Evolutionary conservation across 441 rosid genomes (phyloP).

Genomic region (Jatropha podagrica): DNA sequence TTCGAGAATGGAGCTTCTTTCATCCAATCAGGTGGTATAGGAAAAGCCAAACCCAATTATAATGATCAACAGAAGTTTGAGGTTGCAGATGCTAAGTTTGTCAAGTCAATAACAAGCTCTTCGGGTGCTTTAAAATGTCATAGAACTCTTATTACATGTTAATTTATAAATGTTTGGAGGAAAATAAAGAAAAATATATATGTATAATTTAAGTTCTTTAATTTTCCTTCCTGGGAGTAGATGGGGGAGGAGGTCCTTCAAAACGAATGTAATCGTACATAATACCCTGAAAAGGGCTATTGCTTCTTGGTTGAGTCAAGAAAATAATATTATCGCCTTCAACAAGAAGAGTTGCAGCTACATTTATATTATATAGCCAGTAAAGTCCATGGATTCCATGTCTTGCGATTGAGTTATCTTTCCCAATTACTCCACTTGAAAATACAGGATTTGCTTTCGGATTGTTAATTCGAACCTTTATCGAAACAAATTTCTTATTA

Average conservation of each 20-base stretch:
- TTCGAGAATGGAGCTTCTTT: constrained; percentile 75
- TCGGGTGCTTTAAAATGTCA: constrained; percentile 45
- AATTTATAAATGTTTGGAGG: neutral
- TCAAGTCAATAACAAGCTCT: constrained; percentile 40
- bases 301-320: constrained; percentile 56
- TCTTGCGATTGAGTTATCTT: constrained; percentile 86
- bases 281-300: constrained; percentile 61
- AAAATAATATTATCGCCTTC: constrained; percentile 69
- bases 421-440: constrained; percentile 74
- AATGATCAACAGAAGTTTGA: constrained; percentile 30
- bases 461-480: constrained; percentile 62
- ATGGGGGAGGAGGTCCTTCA: constrained; percentile 52
- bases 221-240: too few relatives aligned
- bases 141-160: constrained; percentile 29
- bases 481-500: neutral
- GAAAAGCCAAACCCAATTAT: constrained; percentile 42
- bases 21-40: constrained; percentile 16
- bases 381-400: constrained; percentile 91
- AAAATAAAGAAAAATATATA: neutral
- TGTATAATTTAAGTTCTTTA: too few relatives aligned
- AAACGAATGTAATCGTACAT: constrained; percentile 92
- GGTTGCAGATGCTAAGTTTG: constrained; percentile 34
- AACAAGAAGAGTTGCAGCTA: constrained; percentile 46
- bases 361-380: constrained; percentile 61
- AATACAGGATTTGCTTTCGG: constrained; percentile 44